A percentile compares a stretch with the other conserved stretches of the same genome.
Evolutionary conservation across 306 rosid species (phyloP).

Genomic region (Gynostemma pentaphyllum): DNA sequence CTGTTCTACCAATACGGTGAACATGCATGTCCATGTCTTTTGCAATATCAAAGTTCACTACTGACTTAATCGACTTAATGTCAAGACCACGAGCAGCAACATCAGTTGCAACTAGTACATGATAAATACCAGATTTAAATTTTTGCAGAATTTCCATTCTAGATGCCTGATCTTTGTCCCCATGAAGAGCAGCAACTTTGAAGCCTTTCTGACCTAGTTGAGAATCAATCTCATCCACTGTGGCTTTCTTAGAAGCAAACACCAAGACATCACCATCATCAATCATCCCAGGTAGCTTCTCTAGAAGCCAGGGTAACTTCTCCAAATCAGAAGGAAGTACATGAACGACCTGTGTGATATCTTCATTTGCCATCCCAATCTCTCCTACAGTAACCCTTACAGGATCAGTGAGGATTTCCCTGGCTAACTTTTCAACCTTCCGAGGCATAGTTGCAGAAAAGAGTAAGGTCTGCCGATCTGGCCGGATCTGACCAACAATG

Average conservation of each 20-base stretch:
- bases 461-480: conserved; percentile 90
- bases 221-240: conserved; percentile 86
- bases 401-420: conserved; percentile 88
- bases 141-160: conserved; percentile 87
- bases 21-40: conserved; percentile 99
- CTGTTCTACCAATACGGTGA: conserved; percentile 98
- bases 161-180: conserved; percentile 96
- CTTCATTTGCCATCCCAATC: conserved; percentile 98
- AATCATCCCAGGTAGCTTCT: conserved; percentile 70
- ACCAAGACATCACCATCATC: conserved; percentile 89
- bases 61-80: conserved; percentile 91
- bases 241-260: conserved; percentile 88
- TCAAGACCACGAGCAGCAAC: conserved; percentile 99
- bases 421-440: conserved; percentile 87
- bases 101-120: conserved; percentile 93
- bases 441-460: conserved; percentile 97
- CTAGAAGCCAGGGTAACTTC: conserved; percentile 83
- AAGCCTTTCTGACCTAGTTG: conserved; percentile 55
- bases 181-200: conserved; percentile 90
- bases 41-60: conserved; percentile 93
- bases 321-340: conserved; percentile 82
- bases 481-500: conserved; percentile 95
- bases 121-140: conserved; percentile 80
- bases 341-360: conserved; percentile 89
- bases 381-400: conserved; percentile 89